Percentiles rank a stretch among this genome's conserved stretches.
phyloP scores from a whole-genome alignment of 2,329 filamentous ascomycete species.

The Phaeosphaeria sp. region DNA sequence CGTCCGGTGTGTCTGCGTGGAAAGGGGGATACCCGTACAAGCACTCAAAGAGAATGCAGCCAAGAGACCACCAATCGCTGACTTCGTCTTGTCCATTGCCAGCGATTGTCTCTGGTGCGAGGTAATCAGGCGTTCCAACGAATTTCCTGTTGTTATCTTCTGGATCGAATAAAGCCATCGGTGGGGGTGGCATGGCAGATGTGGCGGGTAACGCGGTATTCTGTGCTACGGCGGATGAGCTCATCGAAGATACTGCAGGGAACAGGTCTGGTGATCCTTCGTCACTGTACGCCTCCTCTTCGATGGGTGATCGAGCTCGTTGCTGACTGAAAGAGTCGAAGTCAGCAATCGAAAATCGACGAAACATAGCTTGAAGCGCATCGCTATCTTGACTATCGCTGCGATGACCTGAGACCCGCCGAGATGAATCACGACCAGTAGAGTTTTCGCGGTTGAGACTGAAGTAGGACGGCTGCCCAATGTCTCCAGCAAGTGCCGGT shows the following conservation, averaged over 20 bases:
- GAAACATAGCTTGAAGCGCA: conserved; percentile 80
- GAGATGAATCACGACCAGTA: conserved; percentile 66
- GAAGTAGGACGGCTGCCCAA: conserved; percentile 94
- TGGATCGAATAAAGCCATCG: conserved; percentile 92
- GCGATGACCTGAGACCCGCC: conserved; percentile 78
- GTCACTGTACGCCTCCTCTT: conserved; percentile 76
- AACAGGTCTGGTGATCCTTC: conserved; percentile 80
- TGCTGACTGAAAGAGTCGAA: conserved; percentile 51
- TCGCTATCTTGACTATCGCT: conserved; percentile 95
- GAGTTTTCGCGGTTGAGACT: conserved; percentile 70
- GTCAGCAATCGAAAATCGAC: conserved; percentile 64
- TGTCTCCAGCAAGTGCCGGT: conserved; percentile 71
- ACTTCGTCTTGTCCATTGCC: conserved; percentile 96
- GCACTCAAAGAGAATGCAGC: conserved; percentile 97
- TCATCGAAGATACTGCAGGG: conserved; percentile 66
- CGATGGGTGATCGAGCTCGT: conserved; percentile 66
- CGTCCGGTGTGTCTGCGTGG: conserved; percentile 85
- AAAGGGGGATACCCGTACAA: conserved; percentile 93
- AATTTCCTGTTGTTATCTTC: conserved; percentile 92
- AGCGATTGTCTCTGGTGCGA: conserved; percentile 95
- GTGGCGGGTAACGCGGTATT: conserved; percentile 67
- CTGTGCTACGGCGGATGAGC: conserved; percentile 59
- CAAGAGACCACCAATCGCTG: conserved; percentile 99
- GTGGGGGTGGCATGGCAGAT: conserved; percentile 84
- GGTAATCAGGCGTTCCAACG: conserved; percentile 95